Conservation (phyloP, 768 basidiomycete species). For the Ramaria sp. region DNA sequence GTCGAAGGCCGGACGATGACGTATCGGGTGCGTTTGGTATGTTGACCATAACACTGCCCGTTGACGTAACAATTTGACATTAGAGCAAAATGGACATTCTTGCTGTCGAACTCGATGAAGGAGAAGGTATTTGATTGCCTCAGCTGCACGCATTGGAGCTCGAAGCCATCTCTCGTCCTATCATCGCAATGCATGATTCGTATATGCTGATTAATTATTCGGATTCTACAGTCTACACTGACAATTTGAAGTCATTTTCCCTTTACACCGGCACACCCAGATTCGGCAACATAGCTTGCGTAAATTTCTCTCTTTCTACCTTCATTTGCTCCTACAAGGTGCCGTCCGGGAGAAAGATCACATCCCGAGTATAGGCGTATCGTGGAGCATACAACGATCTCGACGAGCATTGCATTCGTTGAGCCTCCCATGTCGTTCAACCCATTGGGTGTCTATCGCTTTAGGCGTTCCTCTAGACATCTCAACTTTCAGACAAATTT, state of each 20-base stretch:
- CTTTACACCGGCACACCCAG: not conserved
- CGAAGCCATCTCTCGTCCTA: not conserved
- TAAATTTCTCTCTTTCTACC: not conserved
- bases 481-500: too few relatives aligned
- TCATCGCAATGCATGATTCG: not conserved
- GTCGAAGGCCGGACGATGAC: conserved; percentile 58
- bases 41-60: not conserved
- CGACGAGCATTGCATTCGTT: not conserved
- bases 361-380: conserved; percentile 62
- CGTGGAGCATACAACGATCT: conserved; percentile 53
- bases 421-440: not conserved
- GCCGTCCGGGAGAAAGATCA: conserved; percentile 51
- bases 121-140: conserved; percentile 34
- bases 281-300: too few relatives aligned
- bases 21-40: conserved; percentile 42
- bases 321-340: conserved; percentile 62
- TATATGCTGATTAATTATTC: not conserved
- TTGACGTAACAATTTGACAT: conserved; percentile 8
- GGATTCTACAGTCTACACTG: not conserved
- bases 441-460: not conserved
- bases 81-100: conserved; percentile 59
- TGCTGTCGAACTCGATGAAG: conserved; percentile 52
- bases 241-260: not conserved
- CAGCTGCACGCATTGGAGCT: not conserved
- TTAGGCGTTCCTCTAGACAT: too few relatives aligned